A percentile compares a stretch with the other conserved stretches of the same genome.
phyloP scores from a whole-genome alignment of 495 filamentous ascomycete genomes.

The Penicillium soppii region DNA sequence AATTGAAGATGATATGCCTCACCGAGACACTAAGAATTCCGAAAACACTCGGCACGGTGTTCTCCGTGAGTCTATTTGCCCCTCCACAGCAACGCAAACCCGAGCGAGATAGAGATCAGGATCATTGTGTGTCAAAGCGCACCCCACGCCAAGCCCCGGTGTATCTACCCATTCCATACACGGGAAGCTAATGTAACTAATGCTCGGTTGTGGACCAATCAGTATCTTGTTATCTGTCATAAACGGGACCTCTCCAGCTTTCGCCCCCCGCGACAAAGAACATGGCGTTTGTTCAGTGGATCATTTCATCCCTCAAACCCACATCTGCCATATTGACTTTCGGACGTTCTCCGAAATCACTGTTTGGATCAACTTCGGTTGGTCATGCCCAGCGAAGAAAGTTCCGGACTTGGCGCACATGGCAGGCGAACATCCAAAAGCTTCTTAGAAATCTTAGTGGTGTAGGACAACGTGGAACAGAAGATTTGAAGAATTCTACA shows the following conservation, averaged over 20 bases:
- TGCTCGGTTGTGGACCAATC: conserved; percentile 7
- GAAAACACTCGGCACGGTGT: background rate
- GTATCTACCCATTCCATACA: background rate
- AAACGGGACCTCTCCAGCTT: background rate
- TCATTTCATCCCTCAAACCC: background rate
- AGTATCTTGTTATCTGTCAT: background rate
- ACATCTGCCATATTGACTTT: background rate
- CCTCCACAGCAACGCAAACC: background rate
- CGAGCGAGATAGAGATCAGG: background rate
- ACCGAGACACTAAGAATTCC: background rate
- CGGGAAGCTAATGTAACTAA: too few species aligned
- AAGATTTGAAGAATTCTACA: too few species aligned
- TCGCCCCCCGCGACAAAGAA: conserved; percentile 1
- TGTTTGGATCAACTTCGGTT: too few species aligned
- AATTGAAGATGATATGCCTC: background rate
- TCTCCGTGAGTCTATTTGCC: background rate
- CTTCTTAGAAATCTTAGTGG: too few species aligned
- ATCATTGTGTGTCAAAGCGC: conserved; percentile 1
- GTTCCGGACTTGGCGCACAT: too few species aligned
- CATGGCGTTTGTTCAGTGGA: background rate
- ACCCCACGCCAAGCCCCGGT: conserved; percentile 10
- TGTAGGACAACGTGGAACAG: too few species aligned
- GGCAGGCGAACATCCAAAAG: too few species aligned
- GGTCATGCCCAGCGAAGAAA: too few species aligned
- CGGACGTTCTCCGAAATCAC: conserved; percentile 3